These are phyloP conservation scores for Candida xyloterini DNA, from an alignment of 805 yeast species.

Conservation along the genomic window DNA sequence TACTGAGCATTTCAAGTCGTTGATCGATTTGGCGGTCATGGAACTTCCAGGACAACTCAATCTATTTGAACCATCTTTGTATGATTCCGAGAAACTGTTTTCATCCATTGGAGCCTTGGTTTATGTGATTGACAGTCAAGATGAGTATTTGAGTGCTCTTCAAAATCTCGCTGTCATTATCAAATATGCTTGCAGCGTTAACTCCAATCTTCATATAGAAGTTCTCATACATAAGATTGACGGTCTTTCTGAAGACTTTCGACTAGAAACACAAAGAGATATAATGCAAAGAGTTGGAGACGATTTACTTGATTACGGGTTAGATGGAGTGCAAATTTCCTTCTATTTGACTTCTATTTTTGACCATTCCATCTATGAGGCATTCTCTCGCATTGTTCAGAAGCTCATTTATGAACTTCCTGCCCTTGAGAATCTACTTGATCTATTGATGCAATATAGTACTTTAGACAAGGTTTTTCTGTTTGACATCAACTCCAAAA, in stretches of 20 bases:
- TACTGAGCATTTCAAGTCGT: constrained; percentile 75
- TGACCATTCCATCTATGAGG: constrained; percentile 94
- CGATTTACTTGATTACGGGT: constrained; percentile 82
- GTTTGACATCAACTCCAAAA: constrained; percentile 88
- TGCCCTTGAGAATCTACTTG: constrained; percentile 81
- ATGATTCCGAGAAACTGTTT: constrained; percentile 75
- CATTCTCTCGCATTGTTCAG: constrained; percentile 89
- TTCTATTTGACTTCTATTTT: constrained; percentile 91
- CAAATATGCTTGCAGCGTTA: constrained; percentile 79
- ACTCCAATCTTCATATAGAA: constrained; percentile 84
- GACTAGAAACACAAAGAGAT: constrained; percentile 92
- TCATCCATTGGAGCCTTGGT: constrained; percentile 85
- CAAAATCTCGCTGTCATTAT: constrained; percentile 86
- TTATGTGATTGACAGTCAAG: constrained; percentile 93
- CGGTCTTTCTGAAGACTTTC: constrained; percentile 89
- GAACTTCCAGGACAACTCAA: constrained; percentile 94
- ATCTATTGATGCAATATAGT: constrained; percentile 82
- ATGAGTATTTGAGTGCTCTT: constrained; percentile 88
- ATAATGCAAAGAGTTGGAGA: constrained; percentile 95
- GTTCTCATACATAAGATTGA: constrained; percentile 94
- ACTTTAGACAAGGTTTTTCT: constrained; percentile 90
- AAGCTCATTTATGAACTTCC: constrained; percentile 88
- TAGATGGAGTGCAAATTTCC: constrained; percentile 87
- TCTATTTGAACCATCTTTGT: constrained; percentile 73
- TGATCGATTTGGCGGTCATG: constrained; percentile 84